Evolutionary conservation across 163 green algal genomes (phyloP).

Genomic region (Scenedesmus sp.): DNA sequence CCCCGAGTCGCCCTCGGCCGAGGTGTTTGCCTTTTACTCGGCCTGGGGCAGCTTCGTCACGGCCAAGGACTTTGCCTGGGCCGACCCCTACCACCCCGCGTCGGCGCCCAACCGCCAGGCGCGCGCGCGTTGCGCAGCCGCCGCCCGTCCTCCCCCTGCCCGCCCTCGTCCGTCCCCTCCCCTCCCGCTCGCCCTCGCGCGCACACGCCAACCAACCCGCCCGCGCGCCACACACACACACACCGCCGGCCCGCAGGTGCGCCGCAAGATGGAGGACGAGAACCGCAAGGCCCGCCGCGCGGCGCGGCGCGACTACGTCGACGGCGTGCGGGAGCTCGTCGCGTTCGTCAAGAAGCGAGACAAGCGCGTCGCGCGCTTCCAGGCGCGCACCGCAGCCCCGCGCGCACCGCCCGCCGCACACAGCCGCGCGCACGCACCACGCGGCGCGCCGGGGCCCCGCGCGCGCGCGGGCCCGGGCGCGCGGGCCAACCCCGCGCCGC

Average conservation of each 20-base stretch:
- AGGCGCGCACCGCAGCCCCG: too few relatives aligned
- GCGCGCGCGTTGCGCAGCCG: too few relatives aligned
- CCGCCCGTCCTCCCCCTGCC: too few relatives aligned
- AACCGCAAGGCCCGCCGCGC: constrained; percentile 84
- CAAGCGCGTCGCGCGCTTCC: constrained; percentile 77
- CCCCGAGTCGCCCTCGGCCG: constrained; percentile 14
- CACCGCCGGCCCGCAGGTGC: constrained; percentile 61
- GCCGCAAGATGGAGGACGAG: constrained; percentile 94
- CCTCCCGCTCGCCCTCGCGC: too few relatives aligned
- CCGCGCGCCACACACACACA: too few relatives aligned
- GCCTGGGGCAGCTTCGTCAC: constrained; percentile 86
- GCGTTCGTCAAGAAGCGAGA: constrained; percentile 94
- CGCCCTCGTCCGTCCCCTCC: too few relatives aligned
- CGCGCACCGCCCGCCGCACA: too few relatives aligned
- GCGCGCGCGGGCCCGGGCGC: too few relatives aligned
- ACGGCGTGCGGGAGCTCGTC: constrained; percentile 88
- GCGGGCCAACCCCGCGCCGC: too few relatives aligned
- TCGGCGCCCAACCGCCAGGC: constrained; percentile 88
- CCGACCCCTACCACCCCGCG: constrained; percentile 87
- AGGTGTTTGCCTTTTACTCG: constrained; percentile 88
- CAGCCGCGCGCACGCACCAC: too few relatives aligned
- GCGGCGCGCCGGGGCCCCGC: too few relatives aligned
- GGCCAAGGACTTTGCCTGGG: constrained; percentile 89
- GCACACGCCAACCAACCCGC: too few relatives aligned
- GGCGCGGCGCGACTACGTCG: constrained; percentile 82